Evolutionary conservation across 2,329 filamentous ascomycete species (phyloP).

Genomic region (Emericellopsis cladophorae): DNA sequence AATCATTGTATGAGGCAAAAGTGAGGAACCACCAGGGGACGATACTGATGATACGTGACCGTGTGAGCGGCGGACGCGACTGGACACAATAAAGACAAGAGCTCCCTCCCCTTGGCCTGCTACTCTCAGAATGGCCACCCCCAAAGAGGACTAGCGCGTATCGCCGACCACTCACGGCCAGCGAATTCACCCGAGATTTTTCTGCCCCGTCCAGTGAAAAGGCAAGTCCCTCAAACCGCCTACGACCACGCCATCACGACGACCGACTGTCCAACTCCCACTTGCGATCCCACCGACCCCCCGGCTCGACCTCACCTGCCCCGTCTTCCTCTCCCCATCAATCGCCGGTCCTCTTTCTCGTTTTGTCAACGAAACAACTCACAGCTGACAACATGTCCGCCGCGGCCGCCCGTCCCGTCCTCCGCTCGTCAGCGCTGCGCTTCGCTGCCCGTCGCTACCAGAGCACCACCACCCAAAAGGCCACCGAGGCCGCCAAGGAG

Average conservation of each 20-base stretch:
- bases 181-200: conserved; percentile 36
- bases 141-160: neutral
- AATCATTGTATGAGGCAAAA: neutral
- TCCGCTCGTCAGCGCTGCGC: conserved; percentile 32
- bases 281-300: conserved; percentile 18
- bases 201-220: conserved; percentile 13
- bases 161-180: conserved; percentile 7
- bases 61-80: no score
- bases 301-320: conserved; percentile 10
- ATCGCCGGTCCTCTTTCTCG: conserved; percentile 3
- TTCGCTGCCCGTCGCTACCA: conserved; percentile 45
- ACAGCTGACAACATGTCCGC: conserved; percentile 12
- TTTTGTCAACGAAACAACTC: conserved; percentile 1
- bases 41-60: no score
- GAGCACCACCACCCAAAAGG: conserved; percentile 39
- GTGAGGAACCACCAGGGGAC: neutral
- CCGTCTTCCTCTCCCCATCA: conserved; percentile 5
- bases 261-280: conserved; percentile 12
- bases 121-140: neutral
- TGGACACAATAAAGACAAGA: neutral
- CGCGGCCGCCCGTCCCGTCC: conserved; percentile 26
- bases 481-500: conserved; percentile 30
- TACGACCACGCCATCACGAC: conserved; percentile 5
- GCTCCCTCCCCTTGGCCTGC: neutral
- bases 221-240: conserved; percentile 13